Evolutionary conservation across 495 filamentous ascomycete genomes (phyloP), one percentile per base, ranked within the genome.

Genomic region (Echria macrotheca): DNA sequence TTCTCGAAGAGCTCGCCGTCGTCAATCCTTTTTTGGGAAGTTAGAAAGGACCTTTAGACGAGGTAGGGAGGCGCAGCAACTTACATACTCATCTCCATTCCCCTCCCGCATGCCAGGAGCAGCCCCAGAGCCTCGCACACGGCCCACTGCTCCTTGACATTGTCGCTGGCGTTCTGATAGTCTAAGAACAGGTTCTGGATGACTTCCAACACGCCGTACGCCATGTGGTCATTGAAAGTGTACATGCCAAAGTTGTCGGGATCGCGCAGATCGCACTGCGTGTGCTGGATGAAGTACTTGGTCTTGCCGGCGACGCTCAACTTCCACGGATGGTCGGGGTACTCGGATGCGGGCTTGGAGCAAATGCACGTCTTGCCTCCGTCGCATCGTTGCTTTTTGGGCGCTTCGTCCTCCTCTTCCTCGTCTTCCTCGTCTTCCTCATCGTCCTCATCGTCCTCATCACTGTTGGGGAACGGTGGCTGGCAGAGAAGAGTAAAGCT

Each of bases 291-390:
- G 18, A 15, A 23, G 52, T 56, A 63, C 49, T 58, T 66, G 22
- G 15, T 21, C 32, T 55, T 55, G 22, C 67, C 69, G 2, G 71
- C 68, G 18, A 47, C 47, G 21, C 59, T 70, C 45, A 75, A 18
- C 23, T 64, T 47, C 58, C 60, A 76, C 0, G 64, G 56, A 37
- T 74, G 69, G 6, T 69, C 66, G 0, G 71, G 70, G 36, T 75
- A 65, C 11, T 67, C 65, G 5, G 49, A 17, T 2, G 55, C 57
- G 5, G 56, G 61, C 47, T 69, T 69, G 31, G 57, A 46, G 59
- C 73, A 76, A 11, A 70, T 15, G 52, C 73, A 76, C 19, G 54
- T 63, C 36, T 57, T 51, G 22, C 61, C 60, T 24, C 43, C 54
- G 33, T 64, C 58, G 44, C 49, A 52, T 17, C 15, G 2, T 15